Percentiles rank a stretch among this genome's conserved stretches.
phyloP scores from a whole-genome alignment of 2,329 filamentous ascomycete species.

The Aspergillus neotritici region DNA sequence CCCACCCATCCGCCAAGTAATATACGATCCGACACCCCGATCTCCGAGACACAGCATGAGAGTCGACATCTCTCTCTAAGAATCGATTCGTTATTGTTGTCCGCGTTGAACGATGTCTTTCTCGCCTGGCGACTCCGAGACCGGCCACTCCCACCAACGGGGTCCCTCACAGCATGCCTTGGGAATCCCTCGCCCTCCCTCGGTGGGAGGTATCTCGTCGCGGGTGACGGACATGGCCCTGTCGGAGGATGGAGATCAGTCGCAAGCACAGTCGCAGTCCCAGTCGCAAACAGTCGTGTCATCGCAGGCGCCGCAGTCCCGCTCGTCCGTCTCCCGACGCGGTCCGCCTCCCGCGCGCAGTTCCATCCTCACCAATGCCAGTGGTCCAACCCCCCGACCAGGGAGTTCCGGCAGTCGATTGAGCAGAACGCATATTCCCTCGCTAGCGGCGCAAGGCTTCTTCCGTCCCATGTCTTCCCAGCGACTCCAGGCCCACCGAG shows the following conservation, averaged over 20 bases:
- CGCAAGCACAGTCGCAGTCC: constrained; percentile 23
- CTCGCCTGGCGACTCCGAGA: constrained; percentile 26
- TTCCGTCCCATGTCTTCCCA: constrained; percentile 97
- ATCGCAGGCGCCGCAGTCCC: constrained; percentile 50
- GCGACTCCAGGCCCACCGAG: constrained; percentile 82
- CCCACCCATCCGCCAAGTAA: too few relatives aligned
- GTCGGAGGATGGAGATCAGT: constrained; percentile 48
- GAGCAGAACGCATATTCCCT: constrained; percentile 82
- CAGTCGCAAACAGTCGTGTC: constrained; percentile 41
- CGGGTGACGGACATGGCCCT: constrained; percentile 59
- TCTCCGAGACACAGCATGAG: constrained; percentile 18
- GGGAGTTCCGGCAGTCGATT: constrained; percentile 58
- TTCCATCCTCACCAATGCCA: constrained; percentile 38
- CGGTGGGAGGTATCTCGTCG: constrained; percentile 55
- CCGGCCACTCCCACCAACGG: constrained; percentile 35
- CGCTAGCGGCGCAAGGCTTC: constrained; percentile 82
- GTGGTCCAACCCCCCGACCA: constrained; percentile 47
- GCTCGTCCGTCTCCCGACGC: constrained; percentile 54
- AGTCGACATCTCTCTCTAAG: constrained; percentile 11
- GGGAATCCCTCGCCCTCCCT: constrained; percentile 48
- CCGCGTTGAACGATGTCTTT: constrained; percentile 17
- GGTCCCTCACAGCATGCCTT: constrained; percentile 40
- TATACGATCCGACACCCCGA: too few relatives aligned
- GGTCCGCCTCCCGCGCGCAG: constrained; percentile 39
- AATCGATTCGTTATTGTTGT: constrained; percentile 3